Conservation (phyloP, 2,329 filamentous ascomycete genomes). For the Endoconidiophora polonica region DNA sequence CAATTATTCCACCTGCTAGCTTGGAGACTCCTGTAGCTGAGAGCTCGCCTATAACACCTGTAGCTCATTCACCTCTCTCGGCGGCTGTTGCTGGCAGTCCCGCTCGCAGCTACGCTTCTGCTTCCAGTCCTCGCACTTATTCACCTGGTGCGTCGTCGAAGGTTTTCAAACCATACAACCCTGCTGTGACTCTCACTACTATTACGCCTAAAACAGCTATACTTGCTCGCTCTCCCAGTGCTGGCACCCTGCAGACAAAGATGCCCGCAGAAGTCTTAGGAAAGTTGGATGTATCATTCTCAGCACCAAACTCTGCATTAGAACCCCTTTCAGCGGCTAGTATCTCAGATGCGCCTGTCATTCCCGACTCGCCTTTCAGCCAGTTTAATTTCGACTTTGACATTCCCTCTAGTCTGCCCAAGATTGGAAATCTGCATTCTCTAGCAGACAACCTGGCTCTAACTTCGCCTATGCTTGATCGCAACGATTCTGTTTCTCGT, state of each 20-base stretch:
- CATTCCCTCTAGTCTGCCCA: neutral
- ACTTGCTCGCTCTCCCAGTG: neutral
- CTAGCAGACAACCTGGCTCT: neutral
- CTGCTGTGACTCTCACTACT: slow-evolving; percentile 1
- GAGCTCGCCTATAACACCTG: neutral
- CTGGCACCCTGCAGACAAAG: neutral
- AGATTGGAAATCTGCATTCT: neutral
- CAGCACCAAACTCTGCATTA: neutral
- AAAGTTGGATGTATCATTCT: slow-evolving; percentile 2
- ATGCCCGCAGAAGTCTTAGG: neutral
- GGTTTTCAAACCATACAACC: slow-evolving; percentile 11
- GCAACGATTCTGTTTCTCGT: slow-evolving; percentile 1
- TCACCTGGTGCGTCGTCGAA: neutral
- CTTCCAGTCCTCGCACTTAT: slow-evolving; percentile 3
- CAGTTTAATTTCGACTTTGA: slow-evolving; percentile 13
- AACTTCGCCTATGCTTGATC: slow-evolving; percentile 1
- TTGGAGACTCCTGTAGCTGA: slow-evolving; percentile 4
- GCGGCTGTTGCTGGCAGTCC: neutral
- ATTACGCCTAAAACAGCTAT: neutral
- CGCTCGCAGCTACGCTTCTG: neutral
- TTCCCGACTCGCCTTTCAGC: slow-evolving; percentile 11
- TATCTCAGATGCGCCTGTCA: neutral
- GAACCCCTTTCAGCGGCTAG: neutral
- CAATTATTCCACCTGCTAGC: slow-evolving; percentile 3
- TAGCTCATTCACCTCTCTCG: slow-evolving; percentile 1